Base-by-base conservation (phyloP, 163 green algal genomes). In the Trebouxia gelatinosa region DNA sequence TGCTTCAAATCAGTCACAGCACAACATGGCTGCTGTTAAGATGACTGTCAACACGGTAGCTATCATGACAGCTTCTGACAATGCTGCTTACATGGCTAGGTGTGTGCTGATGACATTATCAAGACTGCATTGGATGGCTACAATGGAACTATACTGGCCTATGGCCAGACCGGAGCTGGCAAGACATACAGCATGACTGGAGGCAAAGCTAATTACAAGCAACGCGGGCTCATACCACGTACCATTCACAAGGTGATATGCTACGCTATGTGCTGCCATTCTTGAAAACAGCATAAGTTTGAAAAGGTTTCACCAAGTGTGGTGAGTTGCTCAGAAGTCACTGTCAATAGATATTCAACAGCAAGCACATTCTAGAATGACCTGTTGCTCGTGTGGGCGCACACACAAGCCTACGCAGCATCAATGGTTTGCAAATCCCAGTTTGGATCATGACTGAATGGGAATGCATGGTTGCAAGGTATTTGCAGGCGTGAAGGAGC, bases 131-230 rank as follows among this genome's bases (percentile, higher is more conserved):
- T 95, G 17, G 80, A 86, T 21, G 90, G 89, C 17, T 93, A 90
- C 82, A 94, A 94, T 71, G 89, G 81, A 67, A 93, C 89, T 0
- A 77, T 94, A n/a, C 85, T 93, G 75, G 91, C 89, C 0, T 94
- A 95, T 79, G 91, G 90, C n/a, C 85, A 88, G 68, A 89, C 85
- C 50, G 87, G 85, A 66, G 65, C 78, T 64, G 78, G 78, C 29
- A 82, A 82, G 61, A 82, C 78, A 23, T 82, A 70, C 57, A 78
- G 68, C 19, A 82, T 82, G 78, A 68, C 78, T 68, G 78, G 78
- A 40, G 64, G 37, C 28, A 59, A 62, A 40, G 29, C 43, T 43
- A 38, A 62, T 21, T 76, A 46, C 40, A 39, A 76, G 68, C 68
- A 76, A 43, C 68, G 68, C 9, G 81, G 81, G 38, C 80, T 85